Evolutionary conservation across 2,329 filamentous ascomycete genomes (phyloP), one percentile per base, ranked within the genome.

Genomic region (Rutstroemia sp.): DNA sequence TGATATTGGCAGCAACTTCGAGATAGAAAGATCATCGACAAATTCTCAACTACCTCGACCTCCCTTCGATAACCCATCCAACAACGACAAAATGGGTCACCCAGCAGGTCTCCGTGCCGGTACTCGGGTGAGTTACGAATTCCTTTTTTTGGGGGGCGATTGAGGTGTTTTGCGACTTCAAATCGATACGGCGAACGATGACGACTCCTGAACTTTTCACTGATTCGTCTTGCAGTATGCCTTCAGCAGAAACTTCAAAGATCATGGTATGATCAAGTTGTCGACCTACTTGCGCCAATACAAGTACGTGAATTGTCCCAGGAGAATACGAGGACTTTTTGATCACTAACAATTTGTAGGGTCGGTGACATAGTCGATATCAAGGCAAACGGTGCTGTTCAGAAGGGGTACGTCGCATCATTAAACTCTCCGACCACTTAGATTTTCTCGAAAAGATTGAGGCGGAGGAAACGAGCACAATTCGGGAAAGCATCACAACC

Each of bases 301-400:
- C 88, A 90, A 87, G 86, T 90, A 79, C 70, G 81, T 70, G 47
- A 27, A 44, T 41, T 44, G 23, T 23, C 9, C 18, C 50, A 56
- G 57, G 49, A 30, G 23, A 16, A 30, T 18, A 3, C 25, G n/a
- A 18, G 19, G 56, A 65, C 59, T 14, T 60, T 70, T 76, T 83
- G 72, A 86, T 72, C 65, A 51, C 19, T 42, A 14, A 34, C 30
- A 34, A 59, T 66, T 58, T 66, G 61, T 70, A 90, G 86, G 76
- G 94, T 99, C 73, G 94, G 94, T 77, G 94, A 99, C 74, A 96
- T 97, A 71, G 94, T 99, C 73, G 94, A 99, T 76, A 90, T 99
- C 76, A 95, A 95, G 80, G 89, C 88, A 74, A 97, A 99, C 82
- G 94, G 92, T 87, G 94, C 91, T 73, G 88, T 95, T 66, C 92